Evolutionary conservation across 1,284 basidiomycete species (phyloP), one percentile per base, ranked within the genome.

Genomic region (Trichosporon inkin): DNA sequence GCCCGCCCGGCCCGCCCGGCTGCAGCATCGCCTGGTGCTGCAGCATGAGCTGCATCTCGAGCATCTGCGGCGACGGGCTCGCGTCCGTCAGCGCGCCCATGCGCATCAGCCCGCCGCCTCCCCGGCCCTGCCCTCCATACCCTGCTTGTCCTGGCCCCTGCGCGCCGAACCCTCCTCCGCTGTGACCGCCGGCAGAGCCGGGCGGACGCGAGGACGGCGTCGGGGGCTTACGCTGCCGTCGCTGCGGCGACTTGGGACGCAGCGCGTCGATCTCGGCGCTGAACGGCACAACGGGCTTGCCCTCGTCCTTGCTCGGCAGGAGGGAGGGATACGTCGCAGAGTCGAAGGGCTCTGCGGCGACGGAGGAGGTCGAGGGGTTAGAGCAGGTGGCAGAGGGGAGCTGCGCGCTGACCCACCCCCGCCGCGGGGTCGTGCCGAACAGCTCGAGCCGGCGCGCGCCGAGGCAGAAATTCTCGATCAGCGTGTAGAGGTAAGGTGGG

Each of bases 381-480:
- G 28, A 32, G 28, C 4, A 32, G 28, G 28, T 2, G 20, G 41
- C 1, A n/a, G 62, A 49, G 32, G 20, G 53, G 49, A 82, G 81
- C 19, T 92, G 84, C 1, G 89, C 86, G 7, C 92, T 92, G 8
- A 99, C 88, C 95, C 95, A 99, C 1, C 96, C 95, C 14, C 86
- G 85, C 0, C 94, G 85, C 2, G 92, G 79, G 10, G 85, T 83
- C 0, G 85, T 82, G 0, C 91, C 92, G 68, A 95, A 98, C 10
- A 99, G 79, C 74, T 98, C 92, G 20, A 99, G 84, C 0, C 95
- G 85, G 8, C 95, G 87, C 0, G 89, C 85, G 11, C 95, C 95
- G 57, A 96, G 87, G 73, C 95, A 98, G 75, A 99, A 99, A 78
- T 96, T 97, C 77, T 99, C 95, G 71, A 98, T 89, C 34, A 98